Evolutionary conservation across 192 early-diverging fungal species (phyloP).

Genomic region (Gigaspora rosea): DNA sequence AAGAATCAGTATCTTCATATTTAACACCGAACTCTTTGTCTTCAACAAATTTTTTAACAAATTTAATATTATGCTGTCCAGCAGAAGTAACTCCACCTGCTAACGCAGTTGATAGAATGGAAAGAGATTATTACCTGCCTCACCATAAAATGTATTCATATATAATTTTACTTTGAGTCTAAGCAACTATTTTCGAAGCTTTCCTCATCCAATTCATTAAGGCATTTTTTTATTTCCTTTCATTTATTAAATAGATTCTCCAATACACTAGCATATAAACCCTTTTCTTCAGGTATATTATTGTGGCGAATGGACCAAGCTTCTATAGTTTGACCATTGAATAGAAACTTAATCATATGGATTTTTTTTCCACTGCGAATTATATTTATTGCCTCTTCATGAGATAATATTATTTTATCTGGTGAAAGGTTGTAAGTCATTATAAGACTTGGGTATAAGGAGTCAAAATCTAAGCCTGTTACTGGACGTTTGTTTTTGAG

Average conservation of each 20-base stretch:
- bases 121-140: not conserved
- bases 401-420: slow-evolving; percentile 17
- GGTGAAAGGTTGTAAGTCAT: slow-evolving; percentile 19
- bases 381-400: no score
- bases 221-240: not conserved
- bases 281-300: not conserved
- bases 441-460: slow-evolving; percentile 21
- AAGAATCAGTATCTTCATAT: slow-evolving; percentile 5
- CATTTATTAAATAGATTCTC: not conserved
- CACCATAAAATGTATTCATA: slow-evolving; percentile 21
- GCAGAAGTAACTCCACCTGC: slow-evolving; percentile 3
- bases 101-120: not conserved
- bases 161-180: not conserved
- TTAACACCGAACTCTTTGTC: slow-evolving; percentile 3
- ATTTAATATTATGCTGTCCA: slow-evolving; percentile 7
- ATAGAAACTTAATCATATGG: not conserved
- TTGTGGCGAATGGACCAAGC: not conserved
- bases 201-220: not conserved
- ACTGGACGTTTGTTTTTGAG: slow-evolving; percentile 16
- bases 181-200: slow-evolving; percentile 6
- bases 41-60: not conserved
- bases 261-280: not conserved
- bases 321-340: not conserved
- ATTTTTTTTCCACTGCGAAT: not conserved
- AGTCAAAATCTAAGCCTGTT: slow-evolving; percentile 24